Evolutionary conservation across 495 filamentous ascomycete species (phyloP), one percentile per base, ranked within the genome.

Genomic region (Pyrenula massariospora): DNA sequence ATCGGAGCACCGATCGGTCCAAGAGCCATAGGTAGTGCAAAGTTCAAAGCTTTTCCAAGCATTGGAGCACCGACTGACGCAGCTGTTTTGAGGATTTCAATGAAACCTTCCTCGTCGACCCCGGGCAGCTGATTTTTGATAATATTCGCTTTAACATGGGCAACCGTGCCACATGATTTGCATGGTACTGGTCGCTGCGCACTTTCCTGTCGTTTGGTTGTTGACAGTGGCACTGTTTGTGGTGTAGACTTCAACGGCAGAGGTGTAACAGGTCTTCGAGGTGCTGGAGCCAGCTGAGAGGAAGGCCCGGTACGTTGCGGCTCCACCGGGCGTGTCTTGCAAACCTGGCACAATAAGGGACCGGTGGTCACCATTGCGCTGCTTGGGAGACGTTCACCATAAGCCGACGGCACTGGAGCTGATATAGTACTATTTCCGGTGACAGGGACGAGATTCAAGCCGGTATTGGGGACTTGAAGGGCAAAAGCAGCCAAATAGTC

Each of bases 1-100:
- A 72, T 58, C 19, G 66, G 59, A 8, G 57, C 65, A 24, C 63
- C 70, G n/a, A 66, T 49, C 11, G 59, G 60, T 2, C 68, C 63
- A 24, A 68, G 47, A 2, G 36, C 60, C 21, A 47, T 50, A 10
- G 57, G 58, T 5, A 70, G 36, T 36, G 57, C 56, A 42, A 42
- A 42, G 31, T 42, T 42, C 31, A 42, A 58, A 24, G 21, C 19
- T 56, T 23, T 31, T 58, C 8, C 55, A 49, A 57, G 15, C 12
- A 54, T 36, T 42, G 31, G 31, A 19, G 25, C 22, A 48, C 21
- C 57, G 3, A 59, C 56, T 49, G 20, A 25, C 49, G 53, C 54
- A 24, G 64, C 57, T 20, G 31, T 48, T 50, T 61, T 59, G 50
- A 68, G 57, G 12, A 66, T 52, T 53, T 63, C 59, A 22, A 68